Conservation (phyloP, 805 yeast genomes). For the Yamadazyma akitaensis region DNA sequence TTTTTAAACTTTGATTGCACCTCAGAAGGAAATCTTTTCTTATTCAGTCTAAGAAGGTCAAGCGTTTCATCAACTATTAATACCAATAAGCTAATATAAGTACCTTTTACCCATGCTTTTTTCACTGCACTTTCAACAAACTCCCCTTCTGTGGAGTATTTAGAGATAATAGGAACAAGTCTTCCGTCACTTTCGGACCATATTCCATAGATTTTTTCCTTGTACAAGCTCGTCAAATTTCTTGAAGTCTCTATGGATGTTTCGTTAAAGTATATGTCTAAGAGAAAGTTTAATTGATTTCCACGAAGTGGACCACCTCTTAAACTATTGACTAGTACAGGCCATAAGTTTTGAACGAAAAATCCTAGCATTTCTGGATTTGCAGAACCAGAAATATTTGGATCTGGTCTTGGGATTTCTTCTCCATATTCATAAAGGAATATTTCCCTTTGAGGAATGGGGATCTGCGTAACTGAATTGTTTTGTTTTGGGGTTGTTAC, state of each 20-base stretch:
- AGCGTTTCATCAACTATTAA: constrained; percentile 32
- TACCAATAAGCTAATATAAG: constrained; percentile 28
- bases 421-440: not conserved
- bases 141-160: not conserved
- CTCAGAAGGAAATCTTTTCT: constrained; percentile 9
- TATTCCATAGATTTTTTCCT: constrained; percentile 17
- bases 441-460: not conserved
- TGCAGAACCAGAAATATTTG: not conserved
- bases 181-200: constrained; percentile 13
- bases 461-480: not conserved
- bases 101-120: constrained; percentile 17
- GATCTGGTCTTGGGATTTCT: not conserved
- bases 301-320: constrained; percentile 19
- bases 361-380: not conserved
- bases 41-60: constrained; percentile 16
- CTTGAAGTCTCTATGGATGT: constrained; percentile 17
- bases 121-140: not conserved
- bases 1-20: constrained; percentile 14
- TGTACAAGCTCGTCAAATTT: constrained; percentile 23
- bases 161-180: not conserved
- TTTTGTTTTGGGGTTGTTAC: not conserved
- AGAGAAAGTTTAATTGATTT: constrained; percentile 24
- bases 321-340: constrained; percentile 16
- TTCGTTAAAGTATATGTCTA: constrained; percentile 27
- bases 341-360: constrained; percentile 27